Evolutionary conservation across 345 rosid species (phyloP), one percentile per base, ranked within the genome.

Genomic region (Eucalyptus regnans): DNA sequence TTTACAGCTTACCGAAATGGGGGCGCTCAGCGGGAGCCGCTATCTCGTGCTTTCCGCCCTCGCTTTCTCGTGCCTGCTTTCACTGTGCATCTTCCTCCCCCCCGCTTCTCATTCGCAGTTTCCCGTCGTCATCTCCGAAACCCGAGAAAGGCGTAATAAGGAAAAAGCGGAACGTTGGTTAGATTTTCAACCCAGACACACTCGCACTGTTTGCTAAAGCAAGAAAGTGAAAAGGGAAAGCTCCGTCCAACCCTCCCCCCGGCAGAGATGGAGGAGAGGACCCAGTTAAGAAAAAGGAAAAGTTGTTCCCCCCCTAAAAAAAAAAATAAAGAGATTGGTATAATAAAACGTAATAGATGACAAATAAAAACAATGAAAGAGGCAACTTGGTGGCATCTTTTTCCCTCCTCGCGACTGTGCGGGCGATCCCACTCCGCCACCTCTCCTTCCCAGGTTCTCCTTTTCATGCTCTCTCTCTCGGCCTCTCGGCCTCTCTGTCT

Each of bases 401-500:
- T 76, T 76, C 84, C 48, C 27, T 76, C 29, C 48, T 76, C 48
- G 84, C 48, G 14, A 76, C 84, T 76, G 84, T 76, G 84, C 84
- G 48, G 84, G 48, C 12, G 84, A 76, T 76, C 83, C 48, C 83
- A 76, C 83, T 76, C 83, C 83, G 83, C 83, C 83, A 76, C 88
- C 18, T 52, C 56, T 22, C 79, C 60, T 76, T 62, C 60, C 23
- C 44, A 64, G 83, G n/a, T 86, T 31, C 88, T 91, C 90, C 93
- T 92, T 92, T 93, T 92, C 88, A 93, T 91, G 92, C 92, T 88
- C 58, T 86, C 90, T 66, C n/a, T n/a, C n/a, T n/a, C n/a, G n/a
- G n/a, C n/a, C n/a, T n/a, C 86, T 89, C 81, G 62, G 87, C 89
- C 56, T 81, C 87, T 90, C 86, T 90, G 87, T 83, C 56, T 46